Evolutionary conservation across 73 alveolate species (phyloP), one percentile per base, ranked within the genome.

Genomic region (Paramecium pentaurelia): DNA sequence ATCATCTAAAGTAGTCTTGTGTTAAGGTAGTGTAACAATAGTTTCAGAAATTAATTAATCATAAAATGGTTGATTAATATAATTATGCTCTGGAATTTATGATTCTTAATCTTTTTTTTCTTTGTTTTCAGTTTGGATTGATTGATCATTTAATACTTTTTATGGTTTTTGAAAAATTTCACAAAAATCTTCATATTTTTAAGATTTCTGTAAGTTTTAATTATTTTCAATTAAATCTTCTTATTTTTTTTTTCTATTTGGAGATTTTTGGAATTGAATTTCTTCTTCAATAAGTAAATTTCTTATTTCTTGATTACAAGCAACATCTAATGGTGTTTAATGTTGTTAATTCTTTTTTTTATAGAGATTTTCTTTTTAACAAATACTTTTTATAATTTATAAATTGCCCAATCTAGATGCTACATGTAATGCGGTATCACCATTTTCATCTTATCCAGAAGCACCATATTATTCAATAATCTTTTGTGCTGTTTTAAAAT

Each of bases 341-440:
- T 11, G 27, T 25, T 20, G 36, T 47, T 42, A 40, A 47, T 80
- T 80, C 18, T 49, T 80, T 42, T 45, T 45, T 27, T 42, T n/a
- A 80, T n/a, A 80, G 5, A 28, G 86, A 42, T 85, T 42, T 18
- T 89, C 86, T 40, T 80, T 45, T 18, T 18, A 9, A 14, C 93
- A 80, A 6, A 91, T 37, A 20, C 58, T 71, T 77, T 27, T 80
- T 5, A 91, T 77, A 30, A 91, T 45, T 22, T 84, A 86, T 22
- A 42, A 11, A 30, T 85, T 20, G 16, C 95, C 95, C 27, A 32
- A 34, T 30, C 77, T n/a, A 18, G 89, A 54, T 22, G 95, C 95
- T 30, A 51, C 34, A 58, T 77, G 88, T 28, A 91, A 37, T 1
- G 95, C 93, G 6, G 95, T 91, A 22, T 91, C 95, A 16, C 91